phyloP scores from a whole-genome alignment of 1,139 yeast species.

The Candida gigantensis region DNA sequence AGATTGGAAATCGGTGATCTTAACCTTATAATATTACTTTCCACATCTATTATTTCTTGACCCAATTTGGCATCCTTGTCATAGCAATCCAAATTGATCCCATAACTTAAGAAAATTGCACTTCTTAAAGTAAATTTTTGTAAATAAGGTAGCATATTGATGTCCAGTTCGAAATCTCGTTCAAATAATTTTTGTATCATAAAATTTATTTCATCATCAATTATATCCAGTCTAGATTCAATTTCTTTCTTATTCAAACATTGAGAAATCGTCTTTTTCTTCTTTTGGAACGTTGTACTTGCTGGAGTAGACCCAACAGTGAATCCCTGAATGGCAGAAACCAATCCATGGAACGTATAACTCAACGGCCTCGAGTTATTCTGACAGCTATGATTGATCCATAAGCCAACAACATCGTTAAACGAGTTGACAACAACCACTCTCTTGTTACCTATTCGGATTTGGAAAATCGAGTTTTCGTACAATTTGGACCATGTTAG shows the following conservation, averaged over 20 bases:
- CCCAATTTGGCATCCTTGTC: constrained; percentile 42
- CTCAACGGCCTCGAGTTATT: constrained; percentile 68
- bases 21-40: constrained; percentile 60
- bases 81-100: constrained; percentile 50
- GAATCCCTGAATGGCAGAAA: constrained; percentile 62
- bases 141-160: constrained; percentile 42
- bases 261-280: constrained; percentile 56
- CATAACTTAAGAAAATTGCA: constrained; percentile 62
- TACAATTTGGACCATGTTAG: constrained; percentile 47
- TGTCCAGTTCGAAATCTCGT: constrained; percentile 23
- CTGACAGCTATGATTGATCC: constrained; percentile 54
- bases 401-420: constrained; percentile 52
- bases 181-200: constrained; percentile 28
- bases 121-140: constrained; percentile 60
- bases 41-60: constrained; percentile 60
- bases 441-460: constrained; percentile 57
- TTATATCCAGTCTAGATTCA: constrained; percentile 34
- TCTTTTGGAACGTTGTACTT: constrained; percentile 51
- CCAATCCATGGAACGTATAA: constrained; percentile 67
- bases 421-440: constrained; percentile 68
- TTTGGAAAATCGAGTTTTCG: constrained; percentile 54
- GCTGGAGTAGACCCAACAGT: constrained; percentile 81
- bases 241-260: constrained; percentile 48
- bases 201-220: constrained; percentile 14
- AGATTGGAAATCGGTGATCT: constrained; percentile 64